These are phyloP conservation scores for Endocladia muricata DNA, from an alignment of 31 red algal genomes.

Conservation along the genomic window DNA sequence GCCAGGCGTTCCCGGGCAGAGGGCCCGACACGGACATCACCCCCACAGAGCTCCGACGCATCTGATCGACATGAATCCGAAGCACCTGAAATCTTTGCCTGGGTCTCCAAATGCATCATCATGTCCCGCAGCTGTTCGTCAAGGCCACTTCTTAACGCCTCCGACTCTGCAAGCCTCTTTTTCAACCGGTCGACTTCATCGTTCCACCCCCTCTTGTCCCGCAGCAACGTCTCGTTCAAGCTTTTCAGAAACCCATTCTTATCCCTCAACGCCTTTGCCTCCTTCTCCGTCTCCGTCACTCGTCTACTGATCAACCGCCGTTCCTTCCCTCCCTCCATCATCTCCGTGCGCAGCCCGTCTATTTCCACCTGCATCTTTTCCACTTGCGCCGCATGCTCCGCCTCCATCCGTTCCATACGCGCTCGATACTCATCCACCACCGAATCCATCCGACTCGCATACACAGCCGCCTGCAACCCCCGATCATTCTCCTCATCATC, in stretches of 20 bases:
- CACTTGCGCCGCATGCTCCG: constrained; percentile 19
- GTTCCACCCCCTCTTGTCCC: constrained; percentile 65
- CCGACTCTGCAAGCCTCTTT: not conserved
- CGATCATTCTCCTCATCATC: constrained; percentile 57
- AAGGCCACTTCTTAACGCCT: constrained; percentile 10
- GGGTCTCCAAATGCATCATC: constrained; percentile 59
- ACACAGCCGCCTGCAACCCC: constrained; percentile 58
- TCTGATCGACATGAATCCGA: constrained; percentile 54
- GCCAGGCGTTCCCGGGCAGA: constrained; percentile 37
- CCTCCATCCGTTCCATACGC: constrained; percentile 38
- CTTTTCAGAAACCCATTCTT: constrained; percentile 66
- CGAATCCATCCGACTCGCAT: constrained; percentile 63
- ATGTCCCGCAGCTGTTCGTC: constrained; percentile 65
- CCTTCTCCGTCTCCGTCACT: constrained; percentile 28
- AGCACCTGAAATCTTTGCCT: constrained; percentile 37
- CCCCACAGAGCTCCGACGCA: constrained; percentile 42
- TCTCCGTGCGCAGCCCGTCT: not conserved
- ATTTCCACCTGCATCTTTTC: constrained; percentile 13
- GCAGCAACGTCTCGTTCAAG: constrained; percentile 71
- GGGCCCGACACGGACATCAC: constrained; percentile 53
- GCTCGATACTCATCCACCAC: constrained; percentile 52
- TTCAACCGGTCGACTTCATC: constrained; percentile 41
- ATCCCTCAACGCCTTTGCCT: constrained; percentile 44
- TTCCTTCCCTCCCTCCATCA: constrained; percentile 17
- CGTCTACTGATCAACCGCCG: constrained; percentile 16